These are phyloP conservation scores for cucumber (Cucumis sativus) DNA, from an alignment of 306 rosid species.

Conservation along the genomic window DNA sequence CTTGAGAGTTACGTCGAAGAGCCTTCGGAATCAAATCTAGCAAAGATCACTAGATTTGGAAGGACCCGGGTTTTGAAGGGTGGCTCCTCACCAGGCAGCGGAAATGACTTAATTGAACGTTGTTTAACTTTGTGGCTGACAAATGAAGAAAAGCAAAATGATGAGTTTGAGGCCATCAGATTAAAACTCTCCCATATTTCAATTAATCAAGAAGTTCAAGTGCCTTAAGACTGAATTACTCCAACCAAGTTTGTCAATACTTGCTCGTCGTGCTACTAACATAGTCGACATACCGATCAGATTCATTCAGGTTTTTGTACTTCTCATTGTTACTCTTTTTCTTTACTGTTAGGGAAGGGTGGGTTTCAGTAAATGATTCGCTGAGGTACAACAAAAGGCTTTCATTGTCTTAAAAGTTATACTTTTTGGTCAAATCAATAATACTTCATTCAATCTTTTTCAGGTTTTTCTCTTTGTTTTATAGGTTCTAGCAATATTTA, in stretches of 20 bases:
- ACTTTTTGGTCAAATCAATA: background rate
- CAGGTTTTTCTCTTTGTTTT: background rate
- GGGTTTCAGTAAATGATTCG: background rate
- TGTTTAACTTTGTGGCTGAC: slow-evolving; percentile 70
- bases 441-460: background rate
- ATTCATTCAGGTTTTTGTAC: background rate
- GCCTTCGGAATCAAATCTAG: slow-evolving; percentile 70
- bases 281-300: background rate
- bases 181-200: slow-evolving; percentile 59
- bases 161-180: slow-evolving; percentile 52
- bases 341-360: background rate
- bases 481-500: background rate
- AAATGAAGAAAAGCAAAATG: slow-evolving; percentile 64
- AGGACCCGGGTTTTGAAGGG: slow-evolving; percentile 38
- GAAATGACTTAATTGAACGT: slow-evolving; percentile 52
- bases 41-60: slow-evolving; percentile 48
- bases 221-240: slow-evolving; percentile 20
- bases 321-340: background rate
- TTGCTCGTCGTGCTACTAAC: background rate
- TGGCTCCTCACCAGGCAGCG: slow-evolving; percentile 32
- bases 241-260: background rate
- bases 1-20: slow-evolving; percentile 54
- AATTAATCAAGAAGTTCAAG: slow-evolving; percentile 25
- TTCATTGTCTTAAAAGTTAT: background rate
- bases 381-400: background rate